Evolutionary conservation across 1,139 yeast genomes (phyloP).

Genomic region (Sugiyamaella sp.): DNA sequence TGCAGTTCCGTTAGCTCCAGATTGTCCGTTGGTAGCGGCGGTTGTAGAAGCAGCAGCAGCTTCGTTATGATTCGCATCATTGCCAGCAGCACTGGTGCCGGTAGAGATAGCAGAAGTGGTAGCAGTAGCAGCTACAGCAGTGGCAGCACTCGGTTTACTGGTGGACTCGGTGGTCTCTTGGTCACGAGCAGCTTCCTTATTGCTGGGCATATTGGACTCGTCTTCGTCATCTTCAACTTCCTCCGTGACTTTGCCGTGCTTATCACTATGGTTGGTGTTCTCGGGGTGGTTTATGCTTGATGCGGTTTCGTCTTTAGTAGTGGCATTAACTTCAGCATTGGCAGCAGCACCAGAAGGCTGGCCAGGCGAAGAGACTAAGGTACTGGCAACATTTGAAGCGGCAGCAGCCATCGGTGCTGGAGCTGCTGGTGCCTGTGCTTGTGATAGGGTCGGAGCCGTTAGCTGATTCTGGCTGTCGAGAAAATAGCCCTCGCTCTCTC

Average conservation of each 20-base stretch:
- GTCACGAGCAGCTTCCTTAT: constrained; percentile 11
- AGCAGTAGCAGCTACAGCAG: not conserved
- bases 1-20: not conserved
- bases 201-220: constrained; percentile 14
- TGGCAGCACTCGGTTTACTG: not conserved
- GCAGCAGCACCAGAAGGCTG: not conserved
- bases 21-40: not conserved
- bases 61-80: constrained; percentile 38
- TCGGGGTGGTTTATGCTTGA: constrained; percentile 3
- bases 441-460: too few species aligned
- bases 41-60: constrained; percentile 49
- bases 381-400: constrained; percentile 5
- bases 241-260: not conserved
- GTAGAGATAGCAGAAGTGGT: too few species aligned
- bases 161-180: constrained; percentile 13
- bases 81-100: constrained; percentile 1
- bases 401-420: not conserved
- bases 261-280: not conserved
- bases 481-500: constrained; percentile 2
- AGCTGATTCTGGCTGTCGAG: not conserved
- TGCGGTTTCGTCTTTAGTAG: not conserved
- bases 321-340: not conserved
- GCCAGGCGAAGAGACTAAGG: not conserved
- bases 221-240: constrained; percentile 19
- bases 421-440: too few species aligned